A percentile compares a stretch with the other conserved stretches of the same genome.
Conservation (phyloP, 73 alveolate species). For the Blepharisma stoltei region DNA sequence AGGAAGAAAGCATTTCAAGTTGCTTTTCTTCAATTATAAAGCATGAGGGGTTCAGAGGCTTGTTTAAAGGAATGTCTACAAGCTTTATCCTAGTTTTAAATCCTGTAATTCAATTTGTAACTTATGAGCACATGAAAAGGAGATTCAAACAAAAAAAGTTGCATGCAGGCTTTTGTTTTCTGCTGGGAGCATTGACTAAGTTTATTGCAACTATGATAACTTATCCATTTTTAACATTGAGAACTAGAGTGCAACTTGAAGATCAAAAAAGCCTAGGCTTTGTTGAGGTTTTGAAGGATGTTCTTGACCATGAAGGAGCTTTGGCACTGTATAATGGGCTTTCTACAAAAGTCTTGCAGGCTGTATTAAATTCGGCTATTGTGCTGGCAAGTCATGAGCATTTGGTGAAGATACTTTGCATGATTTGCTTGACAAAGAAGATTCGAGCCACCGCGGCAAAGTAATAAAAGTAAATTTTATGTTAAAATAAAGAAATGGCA, state of each 20-base stretch:
- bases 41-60: conserved; percentile 1
- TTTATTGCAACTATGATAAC: conserved; percentile 11
- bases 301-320: background rate
- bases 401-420: too few relatives aligned
- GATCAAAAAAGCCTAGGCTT: background rate
- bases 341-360: conserved; percentile 1
- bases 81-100: background rate
- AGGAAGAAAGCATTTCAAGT: background rate
- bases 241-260: background rate
- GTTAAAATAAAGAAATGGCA: too few relatives aligned
- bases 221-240: background rate
- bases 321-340: background rate
- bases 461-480: too few relatives aligned
- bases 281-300: background rate
- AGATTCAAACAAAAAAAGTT: background rate
- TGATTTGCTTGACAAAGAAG: too few relatives aligned
- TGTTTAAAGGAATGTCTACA: background rate
- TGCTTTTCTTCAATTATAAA: background rate
- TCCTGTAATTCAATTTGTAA: conserved; percentile 9
- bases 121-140: background rate
- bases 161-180: background rate
- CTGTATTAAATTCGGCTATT: conserved; percentile 24
- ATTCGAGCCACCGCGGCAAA: too few relatives aligned
- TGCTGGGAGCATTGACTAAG: conserved; percentile 25
- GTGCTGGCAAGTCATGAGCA: conserved; percentile 7